These are phyloP conservation scores for Aspergillus nidulans DNA, from an alignment of 495 filamentous ascomycete species.

Conservation along the genomic window DNA sequence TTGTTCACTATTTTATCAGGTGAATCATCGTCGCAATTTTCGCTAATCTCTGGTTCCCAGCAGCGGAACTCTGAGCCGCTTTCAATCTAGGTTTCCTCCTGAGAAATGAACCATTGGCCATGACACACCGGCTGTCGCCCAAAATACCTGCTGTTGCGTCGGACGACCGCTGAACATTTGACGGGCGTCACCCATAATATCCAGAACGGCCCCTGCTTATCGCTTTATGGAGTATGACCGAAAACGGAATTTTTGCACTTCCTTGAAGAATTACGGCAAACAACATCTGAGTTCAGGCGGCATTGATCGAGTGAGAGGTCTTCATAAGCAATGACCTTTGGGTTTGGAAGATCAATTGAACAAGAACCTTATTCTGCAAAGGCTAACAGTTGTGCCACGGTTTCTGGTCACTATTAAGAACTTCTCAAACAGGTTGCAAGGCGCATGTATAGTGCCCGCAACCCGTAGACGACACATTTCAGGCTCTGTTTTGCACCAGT, in stretches of 20 bases:
- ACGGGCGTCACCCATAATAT: background rate
- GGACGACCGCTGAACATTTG: background rate
- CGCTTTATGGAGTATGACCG: background rate
- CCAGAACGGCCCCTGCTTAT: background rate
- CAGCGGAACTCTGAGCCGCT: no score
- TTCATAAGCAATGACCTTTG: background rate
- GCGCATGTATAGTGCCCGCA: background rate
- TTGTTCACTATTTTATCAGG: no score
- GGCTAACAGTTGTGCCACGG: no score
- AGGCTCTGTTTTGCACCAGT: no score
- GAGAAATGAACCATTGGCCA: no score
- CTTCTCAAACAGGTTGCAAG: background rate
- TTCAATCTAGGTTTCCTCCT: no score
- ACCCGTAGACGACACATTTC: no score
- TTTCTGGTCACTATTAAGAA: no score
- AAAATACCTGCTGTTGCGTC: no score
- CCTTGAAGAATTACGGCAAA: background rate
- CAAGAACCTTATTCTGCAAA: background rate
- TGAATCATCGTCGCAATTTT: no score
- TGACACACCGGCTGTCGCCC: no score
- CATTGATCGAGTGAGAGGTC: background rate
- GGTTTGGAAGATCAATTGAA: background rate
- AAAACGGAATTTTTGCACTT: background rate
- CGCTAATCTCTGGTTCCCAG: no score
- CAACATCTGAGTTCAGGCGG: background rate